These are phyloP conservation scores for Aquanectria penicillioides DNA, from an alignment of 2,329 filamentous ascomycete genomes.

Conservation along the genomic window DNA sequence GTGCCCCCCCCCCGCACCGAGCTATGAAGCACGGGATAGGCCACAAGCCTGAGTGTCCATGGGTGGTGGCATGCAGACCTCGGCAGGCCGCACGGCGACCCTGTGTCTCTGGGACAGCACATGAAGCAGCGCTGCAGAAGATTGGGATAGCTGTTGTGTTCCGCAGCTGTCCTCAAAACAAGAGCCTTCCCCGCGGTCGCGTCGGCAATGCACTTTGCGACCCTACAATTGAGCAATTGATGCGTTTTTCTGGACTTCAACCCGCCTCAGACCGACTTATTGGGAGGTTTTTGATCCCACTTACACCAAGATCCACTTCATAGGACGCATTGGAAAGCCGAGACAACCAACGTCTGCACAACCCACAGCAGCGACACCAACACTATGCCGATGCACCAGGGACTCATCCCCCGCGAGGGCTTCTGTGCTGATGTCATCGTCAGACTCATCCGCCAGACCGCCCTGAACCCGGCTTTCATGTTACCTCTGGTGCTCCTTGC, in stretches of 20 bases:
- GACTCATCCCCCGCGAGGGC: slow-evolving; percentile 65
- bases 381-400: slow-evolving; percentile 57
- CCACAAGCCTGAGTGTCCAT: background rate
- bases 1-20: background rate
- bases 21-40: background rate
- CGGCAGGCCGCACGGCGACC: slow-evolving; percentile 1
- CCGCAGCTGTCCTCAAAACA: background rate
- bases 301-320: background rate
- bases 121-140: slow-evolving; percentile 1
- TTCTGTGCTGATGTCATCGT: slow-evolving; percentile 70
- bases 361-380: background rate
- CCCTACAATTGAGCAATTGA: background rate
- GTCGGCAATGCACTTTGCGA: background rate
- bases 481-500: slow-evolving; percentile 71
- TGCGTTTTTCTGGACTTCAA: background rate
- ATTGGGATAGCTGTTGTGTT: background rate
- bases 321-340: background rate
- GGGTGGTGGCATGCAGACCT: slow-evolving; percentile 10
- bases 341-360: background rate
- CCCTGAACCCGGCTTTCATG: slow-evolving; percentile 71
- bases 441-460: slow-evolving; percentile 66
- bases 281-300: too few relatives aligned
- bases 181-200: background rate
- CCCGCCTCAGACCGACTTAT: background rate
- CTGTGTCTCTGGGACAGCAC: too few relatives aligned